phyloP scores from a whole-genome alignment of 768 basidiomycete genomes.

The Rhodotorula paludigena region DNA sequence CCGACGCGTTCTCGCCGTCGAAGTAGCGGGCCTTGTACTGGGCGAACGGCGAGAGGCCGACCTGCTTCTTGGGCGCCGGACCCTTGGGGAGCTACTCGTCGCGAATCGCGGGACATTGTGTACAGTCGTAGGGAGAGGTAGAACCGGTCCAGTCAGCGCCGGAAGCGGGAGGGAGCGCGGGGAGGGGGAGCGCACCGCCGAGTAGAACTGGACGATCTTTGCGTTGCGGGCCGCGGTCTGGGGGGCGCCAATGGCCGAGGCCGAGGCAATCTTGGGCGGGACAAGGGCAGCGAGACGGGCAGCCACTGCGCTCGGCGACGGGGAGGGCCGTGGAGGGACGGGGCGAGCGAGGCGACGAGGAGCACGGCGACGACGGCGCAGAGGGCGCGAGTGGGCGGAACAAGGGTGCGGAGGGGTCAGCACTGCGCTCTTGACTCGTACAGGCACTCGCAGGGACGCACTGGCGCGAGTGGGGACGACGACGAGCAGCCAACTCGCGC shows the following conservation, averaged over 20 bases:
- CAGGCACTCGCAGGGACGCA: too few relatives aligned
- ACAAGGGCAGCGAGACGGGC: constrained; percentile 65
- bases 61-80: constrained; percentile 52
- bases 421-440: too few relatives aligned
- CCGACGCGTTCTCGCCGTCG: constrained; percentile 75
- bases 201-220: constrained; percentile 90
- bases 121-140: background rate
- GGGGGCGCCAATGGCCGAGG: constrained; percentile 64
- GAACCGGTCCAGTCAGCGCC: background rate
- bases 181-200: constrained; percentile 52
- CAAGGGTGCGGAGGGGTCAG: too few relatives aligned
- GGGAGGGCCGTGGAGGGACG: background rate
- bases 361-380: background rate
- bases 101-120: background rate
- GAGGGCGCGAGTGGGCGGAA: too few relatives aligned
- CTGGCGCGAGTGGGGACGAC: too few relatives aligned
- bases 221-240: constrained; percentile 73
- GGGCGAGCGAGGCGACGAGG: background rate
- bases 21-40: constrained; percentile 77
- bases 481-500: too few relatives aligned
- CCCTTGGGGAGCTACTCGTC: constrained; percentile 70
- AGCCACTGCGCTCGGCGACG: constrained; percentile 11
- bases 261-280: constrained; percentile 92
- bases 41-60: constrained; percentile 51
- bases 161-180: background rate